Conservation (phyloP, 768 basidiomycete genomes). For the Boletus fagicola region DNA sequence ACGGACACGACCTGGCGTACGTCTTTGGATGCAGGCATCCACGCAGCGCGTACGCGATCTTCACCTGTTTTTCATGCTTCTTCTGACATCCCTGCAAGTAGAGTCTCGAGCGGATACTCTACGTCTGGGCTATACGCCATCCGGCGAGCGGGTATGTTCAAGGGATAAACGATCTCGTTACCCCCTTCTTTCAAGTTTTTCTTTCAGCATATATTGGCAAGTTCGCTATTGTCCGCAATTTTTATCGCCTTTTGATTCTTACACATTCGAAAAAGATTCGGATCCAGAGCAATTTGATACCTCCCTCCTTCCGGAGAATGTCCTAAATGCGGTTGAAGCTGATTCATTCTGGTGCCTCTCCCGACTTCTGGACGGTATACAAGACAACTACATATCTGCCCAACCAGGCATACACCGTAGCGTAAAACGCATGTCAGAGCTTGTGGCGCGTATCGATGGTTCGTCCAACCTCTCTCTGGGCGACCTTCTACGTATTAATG, state of each 20-base stretch:
- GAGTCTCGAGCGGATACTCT: constrained; percentile 92
- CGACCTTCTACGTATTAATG: neutral
- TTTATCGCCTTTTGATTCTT: constrained; percentile 1
- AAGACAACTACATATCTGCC: constrained; percentile 95
- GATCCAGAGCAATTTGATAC: constrained; percentile 91
- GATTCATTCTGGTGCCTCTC: constrained; percentile 99
- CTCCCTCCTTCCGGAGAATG: constrained; percentile 60
- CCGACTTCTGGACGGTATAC: constrained; percentile 92
- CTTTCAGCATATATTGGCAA: constrained; percentile 90
- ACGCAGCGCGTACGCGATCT: constrained; percentile 75
- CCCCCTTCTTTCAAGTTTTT: constrained; percentile 98
- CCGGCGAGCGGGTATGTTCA: constrained; percentile 99
- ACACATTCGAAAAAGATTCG: constrained; percentile 54
- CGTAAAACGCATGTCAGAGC: constrained; percentile 90
- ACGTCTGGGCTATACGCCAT: constrained; percentile 99
- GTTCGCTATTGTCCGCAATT: constrained; percentile 18
- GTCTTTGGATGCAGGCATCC: constrained; percentile 84
- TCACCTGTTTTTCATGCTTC: neutral
- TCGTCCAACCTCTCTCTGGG: constrained; percentile 22
- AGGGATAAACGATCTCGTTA: constrained; percentile 97
- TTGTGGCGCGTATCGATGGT: constrained; percentile 90
- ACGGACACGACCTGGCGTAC: constrained; percentile 87
- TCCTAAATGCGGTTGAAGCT: constrained; percentile 87
- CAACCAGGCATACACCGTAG: constrained; percentile 96
- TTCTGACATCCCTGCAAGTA: constrained; percentile 37